A percentile compares a stretch with the other conserved stretches of the same genome.
phyloP scores from a whole-genome alignment of 108 stramenopile species.

The Schizochytrium sp. region DNA sequence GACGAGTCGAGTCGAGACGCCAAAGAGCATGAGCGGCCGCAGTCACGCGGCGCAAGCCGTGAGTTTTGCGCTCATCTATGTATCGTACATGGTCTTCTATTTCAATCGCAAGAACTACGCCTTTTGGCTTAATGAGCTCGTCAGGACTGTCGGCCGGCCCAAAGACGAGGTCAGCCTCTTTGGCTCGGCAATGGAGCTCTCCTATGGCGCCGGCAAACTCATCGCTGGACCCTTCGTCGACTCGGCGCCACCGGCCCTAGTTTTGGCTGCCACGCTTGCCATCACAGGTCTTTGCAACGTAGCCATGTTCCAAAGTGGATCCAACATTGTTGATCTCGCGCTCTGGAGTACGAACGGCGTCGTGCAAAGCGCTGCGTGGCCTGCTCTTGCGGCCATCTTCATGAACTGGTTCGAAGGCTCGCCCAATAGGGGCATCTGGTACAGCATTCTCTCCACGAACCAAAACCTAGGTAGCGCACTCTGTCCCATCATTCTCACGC shows the following conservation, averaged over 20 bases:
- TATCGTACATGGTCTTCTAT: slow-evolving; percentile 14
- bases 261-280: neutral
- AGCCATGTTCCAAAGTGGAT: neutral
- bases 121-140: slow-evolving; percentile 3
- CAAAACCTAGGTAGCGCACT: slow-evolving; percentile 3
- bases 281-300: neutral
- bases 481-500: neutral
- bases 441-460: slow-evolving; percentile 5
- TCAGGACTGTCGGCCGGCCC: neutral
- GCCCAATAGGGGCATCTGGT: neutral
- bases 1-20: too few species aligned
- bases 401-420: neutral
- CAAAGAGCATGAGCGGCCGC: too few species aligned
- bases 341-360: neutral
- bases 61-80: neutral
- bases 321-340: neutral
- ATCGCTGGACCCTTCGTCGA: neutral
- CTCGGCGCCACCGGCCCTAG: neutral
- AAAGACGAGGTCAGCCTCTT: neutral
- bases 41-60: neutral
- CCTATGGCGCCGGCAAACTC: slow-evolving; percentile 1
- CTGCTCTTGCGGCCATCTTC: neutral
- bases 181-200: neutral
- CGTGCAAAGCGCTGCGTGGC: neutral
- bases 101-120: slow-evolving; percentile 6